phyloP scores from a whole-genome alignment of 176 grass and related monocot genomes.

The Chrysopogon serrulatus region DNA sequence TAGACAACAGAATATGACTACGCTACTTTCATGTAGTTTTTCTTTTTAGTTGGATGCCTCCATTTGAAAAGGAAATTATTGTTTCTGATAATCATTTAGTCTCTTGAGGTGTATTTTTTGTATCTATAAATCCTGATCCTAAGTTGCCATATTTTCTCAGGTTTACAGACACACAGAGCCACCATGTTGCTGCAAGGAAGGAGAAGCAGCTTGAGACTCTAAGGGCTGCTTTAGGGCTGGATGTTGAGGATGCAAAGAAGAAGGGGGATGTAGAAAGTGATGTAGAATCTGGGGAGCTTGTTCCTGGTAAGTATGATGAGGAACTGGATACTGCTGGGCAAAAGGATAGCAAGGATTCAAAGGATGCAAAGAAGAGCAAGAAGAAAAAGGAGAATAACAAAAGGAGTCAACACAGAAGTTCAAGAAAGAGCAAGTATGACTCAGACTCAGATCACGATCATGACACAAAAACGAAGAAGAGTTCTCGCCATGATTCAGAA shows the following conservation, averaged over 20 bases:
- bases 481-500: constrained; percentile 21
- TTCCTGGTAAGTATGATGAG: constrained; percentile 54
- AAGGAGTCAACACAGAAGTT: constrained; percentile 19
- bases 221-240: constrained; percentile 65
- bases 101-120: neutral
- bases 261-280: constrained; percentile 67
- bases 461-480: constrained; percentile 10
- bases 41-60: neutral
- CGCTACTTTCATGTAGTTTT: neutral
- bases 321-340: constrained; percentile 28
- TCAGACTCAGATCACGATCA: constrained; percentile 28
- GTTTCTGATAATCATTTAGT: neutral
- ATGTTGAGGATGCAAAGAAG: constrained; percentile 34
- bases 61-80: neutral
- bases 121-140: constrained; percentile 2
- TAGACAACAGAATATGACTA: too few species aligned
- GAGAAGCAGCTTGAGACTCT: constrained; percentile 88
- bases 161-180: constrained; percentile 71
- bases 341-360: constrained; percentile 24
- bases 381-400: constrained; percentile 31
- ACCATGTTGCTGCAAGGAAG: constrained; percentile 82
- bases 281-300: constrained; percentile 84
- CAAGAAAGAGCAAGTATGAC: constrained; percentile 40
- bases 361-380: constrained; percentile 37
- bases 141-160: constrained; percentile 33